Conservation (phyloP, 345 rosid genomes). For the Eutrema japonicum region DNA sequence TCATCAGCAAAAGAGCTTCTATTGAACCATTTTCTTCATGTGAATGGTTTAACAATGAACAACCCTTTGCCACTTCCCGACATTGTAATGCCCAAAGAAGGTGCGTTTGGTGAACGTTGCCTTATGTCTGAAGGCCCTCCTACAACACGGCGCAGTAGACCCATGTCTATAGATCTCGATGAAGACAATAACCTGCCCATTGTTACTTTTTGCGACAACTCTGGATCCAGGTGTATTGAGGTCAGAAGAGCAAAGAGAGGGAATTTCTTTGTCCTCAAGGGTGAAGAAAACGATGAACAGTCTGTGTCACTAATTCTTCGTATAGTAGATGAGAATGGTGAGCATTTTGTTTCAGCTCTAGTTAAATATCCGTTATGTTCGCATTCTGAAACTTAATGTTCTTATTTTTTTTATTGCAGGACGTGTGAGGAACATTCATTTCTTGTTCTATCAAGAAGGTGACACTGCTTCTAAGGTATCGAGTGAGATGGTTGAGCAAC, state of each 20-base stretch:
- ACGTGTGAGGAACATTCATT: slow-evolving; percentile 79
- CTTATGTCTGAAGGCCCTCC: slow-evolving; percentile 81
- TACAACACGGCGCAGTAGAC: slow-evolving; percentile 43
- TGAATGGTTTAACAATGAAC: slow-evolving; percentile 54
- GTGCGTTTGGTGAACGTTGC: slow-evolving; percentile 74
- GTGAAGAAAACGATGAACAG: slow-evolving; percentile 69
- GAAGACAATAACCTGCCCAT: slow-evolving; percentile 60
- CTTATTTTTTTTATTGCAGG: slow-evolving; percentile 49
- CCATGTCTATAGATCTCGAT: slow-evolving; percentile 64
- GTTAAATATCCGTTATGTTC: background rate
- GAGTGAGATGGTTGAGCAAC: slow-evolving; percentile 93
- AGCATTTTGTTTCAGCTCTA: slow-evolving; percentile 23
- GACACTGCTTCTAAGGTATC: slow-evolving; percentile 86
- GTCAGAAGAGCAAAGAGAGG: slow-evolving; percentile 65
- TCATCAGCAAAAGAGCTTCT: slow-evolving; percentile 80
- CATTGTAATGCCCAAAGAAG: slow-evolving; percentile 64
- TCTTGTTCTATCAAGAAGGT: slow-evolving; percentile 70
- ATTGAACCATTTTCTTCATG: slow-evolving; percentile 71
- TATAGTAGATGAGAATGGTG: slow-evolving; percentile 73
- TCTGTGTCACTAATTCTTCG: slow-evolving; percentile 77
- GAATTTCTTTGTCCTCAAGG: slow-evolving; percentile 65
- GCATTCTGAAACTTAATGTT: background rate
- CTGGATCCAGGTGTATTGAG: slow-evolving; percentile 55
- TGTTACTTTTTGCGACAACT: slow-evolving; percentile 51
- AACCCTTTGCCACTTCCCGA: slow-evolving; percentile 64